Evolutionary conservation across 2,329 filamentous ascomycete species (phyloP).

Genomic region (Dactylella cylindrospora): DNA sequence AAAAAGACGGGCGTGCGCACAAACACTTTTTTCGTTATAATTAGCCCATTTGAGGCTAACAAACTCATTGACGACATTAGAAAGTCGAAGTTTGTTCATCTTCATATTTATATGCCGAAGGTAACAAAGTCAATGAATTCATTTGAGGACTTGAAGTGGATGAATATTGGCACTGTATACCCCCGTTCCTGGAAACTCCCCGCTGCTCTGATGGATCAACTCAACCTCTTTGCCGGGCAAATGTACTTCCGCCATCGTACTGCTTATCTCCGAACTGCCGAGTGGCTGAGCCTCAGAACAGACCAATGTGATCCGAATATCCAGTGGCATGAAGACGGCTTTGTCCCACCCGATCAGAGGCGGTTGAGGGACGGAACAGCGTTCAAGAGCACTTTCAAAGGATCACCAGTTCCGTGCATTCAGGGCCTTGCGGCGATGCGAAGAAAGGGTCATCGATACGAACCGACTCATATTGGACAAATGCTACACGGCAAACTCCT

Average conservation of each 20-base stretch:
- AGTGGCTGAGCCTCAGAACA: constrained; percentile 58
- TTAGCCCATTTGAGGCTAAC: constrained; percentile 66
- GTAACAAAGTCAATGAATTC: constrained; percentile 51
- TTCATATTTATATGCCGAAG: constrained; percentile 60
- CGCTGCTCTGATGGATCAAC: constrained; percentile 53
- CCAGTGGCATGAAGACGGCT: constrained; percentile 42
- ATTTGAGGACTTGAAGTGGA: constrained; percentile 55
- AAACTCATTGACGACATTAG: constrained; percentile 55
- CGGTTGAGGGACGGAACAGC: constrained; percentile 9
- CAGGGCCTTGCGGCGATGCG: constrained; percentile 51
- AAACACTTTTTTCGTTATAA: constrained; percentile 51
- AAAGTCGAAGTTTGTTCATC: constrained; percentile 50
- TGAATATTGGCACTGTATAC: constrained; percentile 23
- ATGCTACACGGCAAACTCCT: constrained; percentile 49
- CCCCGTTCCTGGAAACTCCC: constrained; percentile 42
- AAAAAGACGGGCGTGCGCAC: constrained; percentile 2
- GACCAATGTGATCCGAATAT: constrained; percentile 5
- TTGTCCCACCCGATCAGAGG: constrained; percentile 32
- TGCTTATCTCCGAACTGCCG: constrained; percentile 61
- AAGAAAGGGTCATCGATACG: constrained; percentile 53
- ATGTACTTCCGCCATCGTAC: constrained; percentile 61
- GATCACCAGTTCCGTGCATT: constrained; percentile 55
- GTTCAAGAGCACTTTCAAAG: constrained; percentile 50
- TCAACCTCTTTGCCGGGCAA: constrained; percentile 70
- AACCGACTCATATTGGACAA: constrained; percentile 56